phyloP scores from a whole-genome alignment of 2,329 filamentous ascomycete genomes.

The Colletotrichum salicis region DNA sequence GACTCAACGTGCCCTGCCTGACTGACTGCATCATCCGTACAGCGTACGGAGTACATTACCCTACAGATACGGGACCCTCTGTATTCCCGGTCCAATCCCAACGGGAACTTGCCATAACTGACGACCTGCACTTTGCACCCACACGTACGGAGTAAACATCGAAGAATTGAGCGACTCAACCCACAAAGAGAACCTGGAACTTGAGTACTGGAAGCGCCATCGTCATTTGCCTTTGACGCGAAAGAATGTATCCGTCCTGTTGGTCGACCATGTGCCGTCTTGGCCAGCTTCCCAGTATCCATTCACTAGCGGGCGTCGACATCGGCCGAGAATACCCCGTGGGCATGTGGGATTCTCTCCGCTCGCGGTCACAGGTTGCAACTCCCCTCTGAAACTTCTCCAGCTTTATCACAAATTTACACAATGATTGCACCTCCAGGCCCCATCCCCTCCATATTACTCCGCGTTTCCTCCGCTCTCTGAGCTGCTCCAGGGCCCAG shows the following conservation, averaged over 20 bases:
- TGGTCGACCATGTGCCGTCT: neutral
- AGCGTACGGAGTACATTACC: too few relatives aligned
- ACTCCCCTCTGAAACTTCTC: neutral
- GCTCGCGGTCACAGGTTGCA: neutral
- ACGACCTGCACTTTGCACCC: too few relatives aligned
- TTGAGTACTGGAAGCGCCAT: too few relatives aligned
- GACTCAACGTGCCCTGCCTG: neutral
- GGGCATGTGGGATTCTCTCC: neutral
- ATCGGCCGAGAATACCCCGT: neutral
- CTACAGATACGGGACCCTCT: neutral
- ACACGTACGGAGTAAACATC: too few relatives aligned
- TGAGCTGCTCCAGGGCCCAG: neutral
- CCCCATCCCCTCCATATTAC: constrained; percentile 1
- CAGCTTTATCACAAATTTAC: neutral
- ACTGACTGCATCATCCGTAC: too few relatives aligned
- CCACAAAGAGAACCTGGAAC: too few relatives aligned
- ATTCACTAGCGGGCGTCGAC: neutral
- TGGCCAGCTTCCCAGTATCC: neutral
- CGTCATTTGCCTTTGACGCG: too few relatives aligned
- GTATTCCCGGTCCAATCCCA: neutral
- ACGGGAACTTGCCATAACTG: too few relatives aligned
- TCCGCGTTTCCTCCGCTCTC: constrained; percentile 21
- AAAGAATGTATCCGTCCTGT: neutral
- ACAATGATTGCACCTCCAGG: neutral
- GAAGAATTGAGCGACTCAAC: too few relatives aligned